Evolutionary conservation across 2,329 filamentous ascomycete species (phyloP), one percentile per base, ranked within the genome.

Genomic region (Helicocarpus griseus): DNA sequence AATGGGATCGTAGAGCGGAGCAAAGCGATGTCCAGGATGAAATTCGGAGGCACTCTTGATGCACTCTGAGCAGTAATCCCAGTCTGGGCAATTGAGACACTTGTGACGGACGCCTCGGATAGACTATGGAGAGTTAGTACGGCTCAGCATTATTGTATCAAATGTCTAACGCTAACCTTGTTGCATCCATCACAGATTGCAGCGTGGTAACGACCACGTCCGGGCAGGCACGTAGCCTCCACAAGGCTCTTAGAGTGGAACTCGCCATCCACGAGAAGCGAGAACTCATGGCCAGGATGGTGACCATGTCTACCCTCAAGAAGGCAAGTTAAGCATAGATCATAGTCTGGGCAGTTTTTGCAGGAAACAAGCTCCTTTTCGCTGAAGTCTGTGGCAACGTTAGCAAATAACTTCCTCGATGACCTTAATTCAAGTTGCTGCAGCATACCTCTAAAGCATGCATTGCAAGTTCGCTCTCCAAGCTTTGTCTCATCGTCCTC

Each of bases 111-210:
- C 78, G 60, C 93, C 94, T 60, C 79, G 77, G 62, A 98, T 93
- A 67, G 82, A 83, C 77, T 83, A 56, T 33, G 45, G 50, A 39
- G n/a, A 68, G 60, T 51, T 24, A 13, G 24, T 24, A 44, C 7
- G 1, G 8, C 21, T 21, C 17, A 29, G 19, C n/a, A 19, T 14
- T 24, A 38, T 14, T 41, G 21, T 22, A 21, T 45, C 17, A 19
- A 19, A n/a, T 3, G 5, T 19, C 8, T 21, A 40, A 17, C 43
- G 61, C 62, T 54, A 68, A 78, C 77, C 69, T 81, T 85, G 61
- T 97, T 87, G 68, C 94, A 98, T 38, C 88, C 88, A 73, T 98
- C 93, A 65, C 93, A 98, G 57, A 96, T 83, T 55, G 94, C 93
- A 54, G 87, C 83, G 73, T 98, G 93, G 54, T 79, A 76, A 61